Evolutionary conservation across 352 stramenopile genomes (phyloP).

Genomic region (Thalassiosira mediterranea): DNA sequence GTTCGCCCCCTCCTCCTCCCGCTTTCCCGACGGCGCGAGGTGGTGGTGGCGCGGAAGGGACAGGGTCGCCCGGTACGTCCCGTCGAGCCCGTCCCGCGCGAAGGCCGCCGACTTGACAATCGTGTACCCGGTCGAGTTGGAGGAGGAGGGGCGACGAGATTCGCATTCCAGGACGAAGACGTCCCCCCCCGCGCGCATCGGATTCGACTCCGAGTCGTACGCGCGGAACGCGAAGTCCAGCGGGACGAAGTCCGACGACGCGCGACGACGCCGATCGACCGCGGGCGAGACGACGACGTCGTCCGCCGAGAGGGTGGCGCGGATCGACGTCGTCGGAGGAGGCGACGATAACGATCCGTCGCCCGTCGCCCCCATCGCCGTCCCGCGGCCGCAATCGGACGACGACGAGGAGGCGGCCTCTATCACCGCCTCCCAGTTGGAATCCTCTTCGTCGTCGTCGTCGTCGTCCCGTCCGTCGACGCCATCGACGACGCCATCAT

Average conservation of each 20-base stretch:
- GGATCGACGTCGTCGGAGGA: no score
- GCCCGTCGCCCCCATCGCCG: neutral
- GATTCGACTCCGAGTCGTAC: neutral
- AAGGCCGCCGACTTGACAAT: neutral
- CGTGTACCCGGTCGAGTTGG: neutral
- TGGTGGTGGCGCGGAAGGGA: no score
- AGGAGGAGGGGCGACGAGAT: neutral
- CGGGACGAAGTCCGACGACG: neutral
- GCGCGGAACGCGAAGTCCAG: slow-evolving; percentile 7
- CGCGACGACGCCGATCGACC: no score
- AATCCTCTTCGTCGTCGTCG: neutral
- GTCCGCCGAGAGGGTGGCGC: neutral
- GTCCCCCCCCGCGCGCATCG: neutral
- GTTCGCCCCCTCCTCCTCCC: neutral
- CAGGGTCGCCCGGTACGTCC: neutral
- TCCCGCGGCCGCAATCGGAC: neutral
- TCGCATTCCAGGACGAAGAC: neutral
- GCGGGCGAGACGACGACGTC: no score
- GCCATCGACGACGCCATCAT: no score
- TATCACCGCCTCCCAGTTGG: neutral
- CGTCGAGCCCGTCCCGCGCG: neutral
- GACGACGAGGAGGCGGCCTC: neutral
- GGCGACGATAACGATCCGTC: no score
- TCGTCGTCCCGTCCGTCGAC: neutral
- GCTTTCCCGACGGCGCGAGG: no score